Percentiles rank a stretch among this genome's conserved stretches.
Conservation (phyloP, 331 rosid species). For the Malus hybrid region DNA sequence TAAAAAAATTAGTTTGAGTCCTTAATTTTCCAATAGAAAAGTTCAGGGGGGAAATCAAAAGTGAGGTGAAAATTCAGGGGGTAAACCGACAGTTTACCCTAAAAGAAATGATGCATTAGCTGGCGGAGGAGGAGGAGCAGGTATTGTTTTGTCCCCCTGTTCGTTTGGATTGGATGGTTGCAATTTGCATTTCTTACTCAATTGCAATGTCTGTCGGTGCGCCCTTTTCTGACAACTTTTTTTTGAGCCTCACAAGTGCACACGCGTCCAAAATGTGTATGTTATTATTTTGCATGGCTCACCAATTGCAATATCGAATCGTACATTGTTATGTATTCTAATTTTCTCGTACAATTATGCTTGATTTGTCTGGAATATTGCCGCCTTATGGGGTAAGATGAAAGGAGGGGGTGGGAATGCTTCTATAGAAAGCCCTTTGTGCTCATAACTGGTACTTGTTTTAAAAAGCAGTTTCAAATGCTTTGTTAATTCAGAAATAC, state of each 20-base stretch:
- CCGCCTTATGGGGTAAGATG: not conserved
- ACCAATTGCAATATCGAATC: not conserved
- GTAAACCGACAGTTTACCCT: no score
- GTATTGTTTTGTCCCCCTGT: slow-evolving; percentile 49
- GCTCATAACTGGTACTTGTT: not conserved
- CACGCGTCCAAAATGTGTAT: not conserved
- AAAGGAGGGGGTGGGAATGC: not conserved
- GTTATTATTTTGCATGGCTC: not conserved
- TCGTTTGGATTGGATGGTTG: slow-evolving; percentile 20
- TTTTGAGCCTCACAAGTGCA: not conserved
- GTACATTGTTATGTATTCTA: no score
- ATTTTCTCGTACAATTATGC: no score
- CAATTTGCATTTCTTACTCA: slow-evolving; percentile 6
- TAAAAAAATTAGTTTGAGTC: no score
- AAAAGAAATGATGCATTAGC: slow-evolving; percentile 41
- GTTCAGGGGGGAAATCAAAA: no score
- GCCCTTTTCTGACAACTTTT: not conserved
- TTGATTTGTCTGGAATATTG: not conserved
- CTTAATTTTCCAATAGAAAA: no score
- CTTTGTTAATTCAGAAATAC: not conserved
- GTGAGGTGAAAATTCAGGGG: no score
- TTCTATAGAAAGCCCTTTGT: not conserved
- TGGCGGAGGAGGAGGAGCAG: slow-evolving; percentile 49
- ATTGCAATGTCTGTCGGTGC: slow-evolving; percentile 41
- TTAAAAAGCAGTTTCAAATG: not conserved